These are phyloP conservation scores for Fraxinus anomala DNA, from an alignment of 257 asterid genomes.

Conservation along the genomic window DNA sequence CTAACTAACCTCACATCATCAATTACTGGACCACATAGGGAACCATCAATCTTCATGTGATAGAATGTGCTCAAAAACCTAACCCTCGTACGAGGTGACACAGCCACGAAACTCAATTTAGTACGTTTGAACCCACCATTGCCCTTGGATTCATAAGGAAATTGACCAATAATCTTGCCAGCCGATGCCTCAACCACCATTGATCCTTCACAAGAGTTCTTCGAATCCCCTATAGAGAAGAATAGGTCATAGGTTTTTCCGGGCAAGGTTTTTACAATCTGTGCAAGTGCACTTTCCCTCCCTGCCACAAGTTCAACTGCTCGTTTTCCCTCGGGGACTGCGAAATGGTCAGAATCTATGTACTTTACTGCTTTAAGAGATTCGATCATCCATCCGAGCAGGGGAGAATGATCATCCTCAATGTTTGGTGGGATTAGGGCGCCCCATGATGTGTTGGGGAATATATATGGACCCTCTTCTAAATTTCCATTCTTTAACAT, in stretches of 20 bases:
- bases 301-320: constrained; percentile 80
- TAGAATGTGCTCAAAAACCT: constrained; percentile 71
- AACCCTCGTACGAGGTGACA: constrained; percentile 42
- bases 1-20: constrained; percentile 66
- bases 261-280: constrained; percentile 42
- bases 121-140: constrained; percentile 61
- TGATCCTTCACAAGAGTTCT: constrained; percentile 62
- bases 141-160: constrained; percentile 60
- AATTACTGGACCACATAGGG: constrained; percentile 82
- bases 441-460: constrained; percentile 65
- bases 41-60: constrained; percentile 74
- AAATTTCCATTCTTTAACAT: constrained; percentile 80
- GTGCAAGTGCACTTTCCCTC: constrained; percentile 69
- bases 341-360: constrained; percentile 66
- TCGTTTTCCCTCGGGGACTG: constrained; percentile 63
- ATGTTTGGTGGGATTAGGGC: constrained; percentile 76
- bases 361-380: constrained; percentile 86
- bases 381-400: constrained; percentile 81
- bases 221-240: constrained; percentile 70
- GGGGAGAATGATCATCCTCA: constrained; percentile 75
- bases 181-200: constrained; percentile 74
- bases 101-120: constrained; percentile 51
- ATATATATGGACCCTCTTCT: constrained; percentile 88
- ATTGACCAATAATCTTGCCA: constrained; percentile 36
- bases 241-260: constrained; percentile 49